A percentile compares a stretch with the other conserved stretches of the same genome.
Conservation (phyloP, 1,284 basidiomycete genomes). For the Moniliophthora roreri region DNA sequence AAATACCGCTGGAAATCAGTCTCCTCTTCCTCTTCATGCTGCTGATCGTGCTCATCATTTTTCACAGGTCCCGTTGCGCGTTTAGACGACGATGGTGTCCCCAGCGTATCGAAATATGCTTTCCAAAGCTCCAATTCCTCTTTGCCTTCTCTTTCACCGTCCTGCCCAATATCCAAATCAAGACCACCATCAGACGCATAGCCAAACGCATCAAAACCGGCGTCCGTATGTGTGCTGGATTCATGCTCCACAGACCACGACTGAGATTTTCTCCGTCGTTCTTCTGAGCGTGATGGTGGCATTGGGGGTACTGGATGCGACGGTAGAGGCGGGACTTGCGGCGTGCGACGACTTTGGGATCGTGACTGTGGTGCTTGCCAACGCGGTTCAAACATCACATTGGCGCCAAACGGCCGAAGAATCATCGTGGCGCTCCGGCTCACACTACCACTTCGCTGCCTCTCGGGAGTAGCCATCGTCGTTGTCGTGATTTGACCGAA, state of each 20-base stretch:
- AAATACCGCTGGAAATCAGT: background rate
- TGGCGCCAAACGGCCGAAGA: conserved; percentile 60
- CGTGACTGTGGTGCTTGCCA: conserved; percentile 25
- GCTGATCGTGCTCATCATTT: background rate
- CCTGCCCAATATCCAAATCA: background rate
- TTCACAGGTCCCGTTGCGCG: background rate
- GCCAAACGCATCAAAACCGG: background rate
- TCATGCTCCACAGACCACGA: background rate
- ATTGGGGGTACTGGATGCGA: background rate
- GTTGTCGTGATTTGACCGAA: background rate
- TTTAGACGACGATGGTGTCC: background rate
- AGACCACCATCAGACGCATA: background rate
- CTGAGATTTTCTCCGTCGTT: background rate
- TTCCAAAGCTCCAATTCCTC: conserved; percentile 2
- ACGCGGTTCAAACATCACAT: conserved; percentile 62
- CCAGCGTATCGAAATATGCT: background rate
- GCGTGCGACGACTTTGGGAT: background rate
- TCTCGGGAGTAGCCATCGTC: conserved; percentile 10
- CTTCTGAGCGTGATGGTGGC: background rate
- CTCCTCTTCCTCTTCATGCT: background rate
- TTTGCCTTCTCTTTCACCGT: background rate
- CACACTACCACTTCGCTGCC: background rate
- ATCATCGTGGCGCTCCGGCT: conserved; percentile 28
- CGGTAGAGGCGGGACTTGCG: background rate
- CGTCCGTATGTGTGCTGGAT: background rate